Percentiles rank a stretch among this genome's conserved stretches.
Evolutionary conservation across 441 rosid species (phyloP).

Genomic region (Brassica hybrid): DNA sequence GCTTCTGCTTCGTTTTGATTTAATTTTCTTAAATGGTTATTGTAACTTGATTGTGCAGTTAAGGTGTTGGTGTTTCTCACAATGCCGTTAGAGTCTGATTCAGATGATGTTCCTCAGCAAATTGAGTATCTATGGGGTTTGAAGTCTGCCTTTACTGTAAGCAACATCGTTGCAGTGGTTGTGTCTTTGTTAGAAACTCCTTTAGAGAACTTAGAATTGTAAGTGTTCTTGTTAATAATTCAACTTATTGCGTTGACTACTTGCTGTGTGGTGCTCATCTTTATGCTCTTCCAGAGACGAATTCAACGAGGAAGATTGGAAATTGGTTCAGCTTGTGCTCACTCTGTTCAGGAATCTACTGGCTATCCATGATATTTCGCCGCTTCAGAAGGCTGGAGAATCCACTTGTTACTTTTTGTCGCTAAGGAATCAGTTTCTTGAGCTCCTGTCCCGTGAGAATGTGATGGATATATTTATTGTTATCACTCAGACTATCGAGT

Average conservation of each 20-base stretch:
- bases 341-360: slow-evolving; percentile 86
- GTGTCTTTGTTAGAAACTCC: slow-evolving; percentile 86
- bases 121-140: slow-evolving; percentile 83
- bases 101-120: slow-evolving; percentile 77
- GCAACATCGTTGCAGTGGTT: slow-evolving; percentile 70
- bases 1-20: background rate
- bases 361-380: slow-evolving; percentile 78
- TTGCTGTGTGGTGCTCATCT: slow-evolving; percentile 13
- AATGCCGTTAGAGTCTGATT: slow-evolving; percentile 86
- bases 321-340: slow-evolving; percentile 89
- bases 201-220: slow-evolving; percentile 82
- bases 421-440: slow-evolving; percentile 78
- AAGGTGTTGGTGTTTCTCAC: slow-evolving; percentile 95
- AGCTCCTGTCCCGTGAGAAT: slow-evolving; percentile 80
- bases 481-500: slow-evolving; percentile 71
- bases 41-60: slow-evolving; percentile 53
- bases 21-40: background rate
- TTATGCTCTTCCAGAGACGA: slow-evolving; percentile 57
- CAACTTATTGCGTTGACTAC: slow-evolving; percentile 9
- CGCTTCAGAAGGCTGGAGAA: slow-evolving; percentile 72
- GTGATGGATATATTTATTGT: slow-evolving; percentile 81
- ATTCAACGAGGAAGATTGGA: slow-evolving; percentile 96
- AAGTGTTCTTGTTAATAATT: slow-evolving; percentile 21
- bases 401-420: slow-evolving; percentile 71
- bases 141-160: slow-evolving; percentile 72